Percentiles rank a stretch among this genome's conserved stretches.
Evolutionary conservation across 208 protist species (phyloP).

Genomic region (Ichthyophonus hoferi): DNA sequence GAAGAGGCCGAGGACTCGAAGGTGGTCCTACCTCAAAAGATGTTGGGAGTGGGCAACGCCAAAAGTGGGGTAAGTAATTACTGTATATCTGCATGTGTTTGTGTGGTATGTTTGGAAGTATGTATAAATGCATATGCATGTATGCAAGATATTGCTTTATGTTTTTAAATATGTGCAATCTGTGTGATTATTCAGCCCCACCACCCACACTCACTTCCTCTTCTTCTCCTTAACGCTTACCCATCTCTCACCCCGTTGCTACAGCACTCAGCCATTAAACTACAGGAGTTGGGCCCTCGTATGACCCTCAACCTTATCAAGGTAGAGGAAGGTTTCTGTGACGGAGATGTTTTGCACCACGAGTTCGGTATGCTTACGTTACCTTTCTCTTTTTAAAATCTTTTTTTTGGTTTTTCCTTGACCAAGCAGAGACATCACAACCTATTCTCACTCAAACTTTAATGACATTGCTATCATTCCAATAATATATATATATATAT

Average conservation of each 20-base stretch:
- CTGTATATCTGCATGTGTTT: too few relatives aligned
- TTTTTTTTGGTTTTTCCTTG: background rate
- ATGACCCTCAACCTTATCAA: constrained; percentile 60
- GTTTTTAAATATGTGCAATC: background rate
- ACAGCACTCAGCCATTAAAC: constrained; percentile 43
- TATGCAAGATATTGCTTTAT: too few relatives aligned
- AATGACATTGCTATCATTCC: too few relatives aligned
- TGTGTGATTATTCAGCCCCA: background rate
- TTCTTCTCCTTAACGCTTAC: too few relatives aligned
- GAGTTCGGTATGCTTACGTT: constrained; percentile 27
- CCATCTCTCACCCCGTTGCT: too few relatives aligned
- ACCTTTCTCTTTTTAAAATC: background rate
- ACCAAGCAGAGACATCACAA: too few relatives aligned
- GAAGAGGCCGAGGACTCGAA: constrained; percentile 54
- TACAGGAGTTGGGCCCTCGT: constrained; percentile 56
- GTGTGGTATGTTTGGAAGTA: background rate
- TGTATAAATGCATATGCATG: background rate
- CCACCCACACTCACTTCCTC: background rate
- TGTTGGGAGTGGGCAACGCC: constrained; percentile 35
- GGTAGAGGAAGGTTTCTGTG: constrained; percentile 62
- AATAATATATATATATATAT: background rate
- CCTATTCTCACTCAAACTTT: too few relatives aligned
- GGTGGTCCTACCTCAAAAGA: constrained; percentile 30
- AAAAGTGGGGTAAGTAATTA: background rate
- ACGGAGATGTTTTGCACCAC: constrained; percentile 65